Percentiles rank a stretch among this genome's conserved stretches.
Evolutionary conservation across 495 filamentous ascomycete species (phyloP).

Genomic region (Podospora appendiculata): DNA sequence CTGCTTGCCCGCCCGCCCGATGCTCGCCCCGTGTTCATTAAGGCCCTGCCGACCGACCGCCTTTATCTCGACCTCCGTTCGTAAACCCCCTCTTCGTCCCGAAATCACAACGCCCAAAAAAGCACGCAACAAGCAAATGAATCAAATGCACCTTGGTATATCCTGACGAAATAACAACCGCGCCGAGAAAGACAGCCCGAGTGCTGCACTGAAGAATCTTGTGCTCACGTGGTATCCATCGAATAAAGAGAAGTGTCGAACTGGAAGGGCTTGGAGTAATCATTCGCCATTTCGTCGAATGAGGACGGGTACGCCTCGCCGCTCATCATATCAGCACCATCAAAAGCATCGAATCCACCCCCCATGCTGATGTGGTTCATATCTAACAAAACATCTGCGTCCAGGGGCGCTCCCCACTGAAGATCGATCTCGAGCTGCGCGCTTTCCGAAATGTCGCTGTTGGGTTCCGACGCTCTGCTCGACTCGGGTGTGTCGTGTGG

Average conservation of each 20-base stretch:
- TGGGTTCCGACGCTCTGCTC: conserved; percentile 44
- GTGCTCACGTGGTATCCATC: neutral
- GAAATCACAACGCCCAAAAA: too few relatives aligned
- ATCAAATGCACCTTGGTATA: too few relatives aligned
- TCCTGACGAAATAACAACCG: neutral
- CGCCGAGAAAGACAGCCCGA: neutral
- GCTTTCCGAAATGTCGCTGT: conserved; percentile 44
- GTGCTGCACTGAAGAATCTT: too few relatives aligned
- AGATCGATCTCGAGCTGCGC: conserved; percentile 37
- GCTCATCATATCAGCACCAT: neutral
- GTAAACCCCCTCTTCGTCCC: too few relatives aligned
- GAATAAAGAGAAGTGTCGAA: neutral
- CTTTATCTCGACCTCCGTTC: too few relatives aligned
- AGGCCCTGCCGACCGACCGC: too few relatives aligned
- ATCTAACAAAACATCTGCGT: conserved; percentile 24
- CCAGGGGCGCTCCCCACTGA: conserved; percentile 29
- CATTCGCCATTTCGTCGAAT: neutral
- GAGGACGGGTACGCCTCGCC: neutral
- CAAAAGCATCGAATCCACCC: conserved; percentile 12
- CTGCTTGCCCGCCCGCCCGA: neutral
- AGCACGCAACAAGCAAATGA: too few relatives aligned
- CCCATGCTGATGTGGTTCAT: conserved; percentile 26
- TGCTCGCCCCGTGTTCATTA: neutral
- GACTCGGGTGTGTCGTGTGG: conserved; percentile 52
- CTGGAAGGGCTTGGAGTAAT: neutral